phyloP scores from a whole-genome alignment of 805 yeast species.

The Lipomyces yamadae region DNA sequence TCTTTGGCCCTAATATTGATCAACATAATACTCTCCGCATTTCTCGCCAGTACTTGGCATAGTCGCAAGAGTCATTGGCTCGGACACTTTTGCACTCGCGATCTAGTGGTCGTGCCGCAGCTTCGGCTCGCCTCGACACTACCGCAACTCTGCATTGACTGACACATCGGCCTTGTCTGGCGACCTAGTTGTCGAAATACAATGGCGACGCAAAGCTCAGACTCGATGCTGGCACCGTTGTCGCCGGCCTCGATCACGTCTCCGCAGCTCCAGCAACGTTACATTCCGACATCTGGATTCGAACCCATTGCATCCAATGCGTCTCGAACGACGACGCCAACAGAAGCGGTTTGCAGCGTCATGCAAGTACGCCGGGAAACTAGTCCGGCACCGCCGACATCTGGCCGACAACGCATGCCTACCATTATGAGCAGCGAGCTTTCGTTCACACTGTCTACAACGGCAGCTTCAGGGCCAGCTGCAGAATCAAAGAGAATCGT shows the following conservation, averaged over 20 bases:
- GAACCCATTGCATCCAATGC: not conserved
- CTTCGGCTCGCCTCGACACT: too few species aligned
- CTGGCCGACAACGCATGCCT: not conserved
- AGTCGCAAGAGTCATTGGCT: not conserved
- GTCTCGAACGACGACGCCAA: not conserved
- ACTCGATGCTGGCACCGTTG: not conserved
- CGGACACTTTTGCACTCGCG: constrained; percentile 6
- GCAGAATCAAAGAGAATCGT: constrained; percentile 10
- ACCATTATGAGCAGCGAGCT: not conserved
- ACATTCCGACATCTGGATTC: not conserved
- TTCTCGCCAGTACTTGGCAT: not conserved
- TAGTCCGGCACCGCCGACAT: not conserved
- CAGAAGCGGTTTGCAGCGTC: not conserved
- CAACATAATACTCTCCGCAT: too few species aligned
- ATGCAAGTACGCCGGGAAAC: not conserved
- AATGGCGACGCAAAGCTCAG: not conserved
- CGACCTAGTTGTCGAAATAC: not conserved
- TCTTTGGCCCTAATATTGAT: too few species aligned
- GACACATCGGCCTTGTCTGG: not conserved
- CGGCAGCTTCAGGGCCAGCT: not conserved
- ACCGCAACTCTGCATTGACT: not conserved
- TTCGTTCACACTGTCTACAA: not conserved
- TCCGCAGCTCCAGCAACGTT: not conserved
- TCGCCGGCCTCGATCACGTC: constrained; percentile 3
- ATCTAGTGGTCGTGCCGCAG: not conserved